These are phyloP conservation scores for Leucogyrophana mollusca DNA, from an alignment of 768 basidiomycete species.

Conservation along the genomic window DNA sequence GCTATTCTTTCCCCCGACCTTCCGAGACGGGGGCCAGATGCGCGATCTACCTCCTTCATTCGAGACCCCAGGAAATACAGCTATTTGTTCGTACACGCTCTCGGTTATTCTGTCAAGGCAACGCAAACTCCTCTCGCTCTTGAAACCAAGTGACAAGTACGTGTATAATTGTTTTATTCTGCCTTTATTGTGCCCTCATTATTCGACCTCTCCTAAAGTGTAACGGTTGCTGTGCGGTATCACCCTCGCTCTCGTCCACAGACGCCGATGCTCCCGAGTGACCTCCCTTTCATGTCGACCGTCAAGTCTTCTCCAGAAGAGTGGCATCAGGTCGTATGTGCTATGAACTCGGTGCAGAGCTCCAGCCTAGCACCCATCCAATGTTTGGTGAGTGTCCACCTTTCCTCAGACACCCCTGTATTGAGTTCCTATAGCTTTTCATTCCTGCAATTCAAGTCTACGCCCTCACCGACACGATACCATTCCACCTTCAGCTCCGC, in stretches of 20 bases:
- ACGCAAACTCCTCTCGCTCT: conserved; percentile 41
- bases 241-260: conserved; percentile 52
- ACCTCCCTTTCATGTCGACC: conserved; percentile 51
- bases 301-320: conserved; percentile 66
- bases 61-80: conserved; percentile 19
- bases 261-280: conserved; percentile 46
- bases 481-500: conserved; percentile 63
- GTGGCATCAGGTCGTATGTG: conserved; percentile 52
- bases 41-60: conserved; percentile 51
- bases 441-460: conserved; percentile 56
- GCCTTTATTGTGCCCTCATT: no score
- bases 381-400: conserved; percentile 44
- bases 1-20: conserved; percentile 44
- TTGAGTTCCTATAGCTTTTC: conserved; percentile 53
- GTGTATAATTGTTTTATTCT: neutral
- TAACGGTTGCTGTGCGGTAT: conserved; percentile 51
- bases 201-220: conserved; percentile 26
- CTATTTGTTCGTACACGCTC: conserved; percentile 45
- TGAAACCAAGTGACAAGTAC: conserved; percentile 48
- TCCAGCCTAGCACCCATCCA: conserved; percentile 39
- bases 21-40: conserved; percentile 31
- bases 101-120: conserved; percentile 39
- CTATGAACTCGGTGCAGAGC: conserved; percentile 37
- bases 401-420: conserved; percentile 1
- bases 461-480: conserved; percentile 53